Base-by-base conservation (phyloP, 2,329 filamentous ascomycete genomes). In the Cercospora citrullina region DNA sequence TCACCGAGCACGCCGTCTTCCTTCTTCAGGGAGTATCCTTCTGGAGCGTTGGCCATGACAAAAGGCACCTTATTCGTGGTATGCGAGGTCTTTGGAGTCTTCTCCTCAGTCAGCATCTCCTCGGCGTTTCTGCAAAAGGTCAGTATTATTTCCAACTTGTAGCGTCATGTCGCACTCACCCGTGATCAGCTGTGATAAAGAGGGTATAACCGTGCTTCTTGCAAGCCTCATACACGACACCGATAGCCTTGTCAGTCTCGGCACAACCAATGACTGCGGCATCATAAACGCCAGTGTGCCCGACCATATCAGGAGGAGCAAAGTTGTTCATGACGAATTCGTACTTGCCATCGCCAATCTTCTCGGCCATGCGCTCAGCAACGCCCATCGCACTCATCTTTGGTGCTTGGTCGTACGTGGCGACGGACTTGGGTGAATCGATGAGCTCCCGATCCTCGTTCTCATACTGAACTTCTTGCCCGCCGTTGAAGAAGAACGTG, bases 271-370 rank as follows among this genome's bases (percentile, higher is more conserved):
- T 79, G 71, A 99, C 90, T 66, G 95, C 95, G 31, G 95, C 94
- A 76, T 98, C 90, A 83, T 98, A 98, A 69, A 97, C 93, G 78
- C 95, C 95, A 10, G 95, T 99, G 85, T 99, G 95, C 74, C 95
- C 95, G 72, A 99, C 95, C 95, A 99, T 99, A 84, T 99, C 95
- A 18, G 95, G 95, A 51, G 95, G 95, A 51, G 95, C 95, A 82
- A 99, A 98, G 89, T 99, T 99, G 89, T 98, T 97, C 95, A 99
- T 99, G 81, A 99, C 86, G 79, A 99, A 98, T 78, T 95, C 93
- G 83, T 94, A 97, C 78, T 91, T 89, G 77, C 90, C 88, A 81
- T 96, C 92, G 28, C 81, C 87, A 73, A 99, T 90, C 68, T 94
- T 90, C 86, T 97, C 95, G 80, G 85, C 88, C 68, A 97, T 91